These are phyloP conservation scores for Dictyophora rubrovolvata DNA, from an alignment of 768 basidiomycete genomes.

Conservation along the genomic window DNA sequence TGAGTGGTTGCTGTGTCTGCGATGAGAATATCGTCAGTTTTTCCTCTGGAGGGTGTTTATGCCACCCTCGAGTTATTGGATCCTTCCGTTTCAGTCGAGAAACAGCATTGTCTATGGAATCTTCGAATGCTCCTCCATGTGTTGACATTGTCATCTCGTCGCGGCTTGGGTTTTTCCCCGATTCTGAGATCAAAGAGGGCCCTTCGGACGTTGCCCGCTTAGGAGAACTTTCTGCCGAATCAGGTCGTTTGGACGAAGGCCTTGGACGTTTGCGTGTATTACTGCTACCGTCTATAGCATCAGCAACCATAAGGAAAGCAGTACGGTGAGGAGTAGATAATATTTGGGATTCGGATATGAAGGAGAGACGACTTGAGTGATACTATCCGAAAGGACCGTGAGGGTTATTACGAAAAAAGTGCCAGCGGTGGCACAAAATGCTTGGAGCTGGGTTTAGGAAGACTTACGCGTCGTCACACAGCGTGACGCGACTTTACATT, in stretches of 20 bases:
- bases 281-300: background rate
- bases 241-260: constrained; percentile 16
- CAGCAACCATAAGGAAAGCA: background rate
- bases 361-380: background rate
- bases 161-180: constrained; percentile 22
- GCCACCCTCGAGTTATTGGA: constrained; percentile 8
- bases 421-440: too few relatives aligned
- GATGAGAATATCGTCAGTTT: constrained; percentile 43
- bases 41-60: constrained; percentile 27
- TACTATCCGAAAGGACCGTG: background rate
- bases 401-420: too few relatives aligned
- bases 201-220: constrained; percentile 75
- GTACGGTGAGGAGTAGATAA: background rate
- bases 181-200: constrained; percentile 32
- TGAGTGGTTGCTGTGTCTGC: constrained; percentile 39
- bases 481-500: background rate
- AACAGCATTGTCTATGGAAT: constrained; percentile 51
- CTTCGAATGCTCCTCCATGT: constrained; percentile 20
- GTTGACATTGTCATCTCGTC: constrained; percentile 11
- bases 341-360: background rate
- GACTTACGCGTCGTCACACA: constrained; percentile 8
- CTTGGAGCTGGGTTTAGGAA: too few relatives aligned
- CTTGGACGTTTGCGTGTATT: constrained; percentile 21
- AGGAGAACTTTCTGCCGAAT: constrained; percentile 34
- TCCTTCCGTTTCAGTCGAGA: constrained; percentile 23